Base-by-base conservation (phyloP, 2,329 filamentous ascomycete genomes). In the Trichoderma sp. region DNA sequence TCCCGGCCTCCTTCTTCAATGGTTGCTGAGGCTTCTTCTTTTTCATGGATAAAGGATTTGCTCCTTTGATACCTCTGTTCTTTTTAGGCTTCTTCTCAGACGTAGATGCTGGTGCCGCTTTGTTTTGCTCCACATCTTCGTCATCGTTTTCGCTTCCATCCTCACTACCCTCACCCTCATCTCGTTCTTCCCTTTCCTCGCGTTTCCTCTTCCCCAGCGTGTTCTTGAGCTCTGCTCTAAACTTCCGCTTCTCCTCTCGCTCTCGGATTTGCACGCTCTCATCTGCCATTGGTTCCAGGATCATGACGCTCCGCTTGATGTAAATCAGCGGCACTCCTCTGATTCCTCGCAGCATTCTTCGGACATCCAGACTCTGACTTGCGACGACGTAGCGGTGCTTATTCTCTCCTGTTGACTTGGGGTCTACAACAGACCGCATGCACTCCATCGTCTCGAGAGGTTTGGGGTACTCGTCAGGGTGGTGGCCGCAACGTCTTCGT, bases 341-440 rank as follows among this genome's bases (percentile, higher is more conserved):
- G 22, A 94, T 84, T n/a, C 79, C 80, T 60, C 91, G 84, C 80
- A 94, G 84, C 71, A 82, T 80, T 56, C 84, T 83, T 71, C 92
- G 82, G 54, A 92, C 84, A 50, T 87, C 86, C 27, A 83, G 78
- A 70, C 90, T 89, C 78, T 94, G 92, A 70, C 87, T 90, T 9
- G 92, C 92, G 22, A 94, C 89, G 13, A 93, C 87, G 75, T 94
- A 94, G 68, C 90, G 85, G 75, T 93, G 88, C 80, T 92, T 93
- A 77, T 95, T 95, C 68, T 86, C 85, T 45, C 86, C 85, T 69
- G 82, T 87, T 60, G 81, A 83, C 77, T 95, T 95, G 13, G 92
- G 87, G 74, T 94, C 94, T 64, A 98, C 88, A 8, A 97, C 91
- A 61, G 86, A 87, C 68, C 81, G 81, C 53, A 96, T 79, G 76